phyloP scores from a whole-genome alignment of 208 protist species.

The Trypanosoma theileri region DNA sequence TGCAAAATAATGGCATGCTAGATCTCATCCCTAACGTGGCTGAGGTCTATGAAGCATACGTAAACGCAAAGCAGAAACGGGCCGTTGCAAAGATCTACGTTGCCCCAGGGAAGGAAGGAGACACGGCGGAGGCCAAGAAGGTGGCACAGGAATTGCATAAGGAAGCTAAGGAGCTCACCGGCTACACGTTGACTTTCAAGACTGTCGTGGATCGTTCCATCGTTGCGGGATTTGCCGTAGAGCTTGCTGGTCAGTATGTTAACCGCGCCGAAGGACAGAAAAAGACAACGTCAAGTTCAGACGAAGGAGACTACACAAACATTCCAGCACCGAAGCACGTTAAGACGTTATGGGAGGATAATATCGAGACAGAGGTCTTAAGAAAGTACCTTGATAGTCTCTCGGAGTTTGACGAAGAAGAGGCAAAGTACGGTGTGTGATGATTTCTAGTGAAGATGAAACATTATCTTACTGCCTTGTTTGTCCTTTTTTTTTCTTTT shows the following conservation, averaged over 20 bases:
- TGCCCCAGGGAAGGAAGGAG: conserved; percentile 56
- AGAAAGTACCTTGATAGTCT: conserved; percentile 86
- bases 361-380: conserved; percentile 86
- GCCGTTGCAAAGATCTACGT: conserved; percentile 85
- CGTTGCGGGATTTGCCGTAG: conserved; percentile 84
- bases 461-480: conserved; percentile 4
- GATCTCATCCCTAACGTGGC: conserved; percentile 80
- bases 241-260: conserved; percentile 79
- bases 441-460: not conserved
- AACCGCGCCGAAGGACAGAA: conserved; percentile 70
- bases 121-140: conserved; percentile 61
- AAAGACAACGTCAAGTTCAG: conserved; percentile 24
- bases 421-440: conserved; percentile 81
- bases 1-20: conserved; percentile 90
- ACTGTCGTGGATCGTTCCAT: conserved; percentile 84
- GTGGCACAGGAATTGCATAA: conserved; percentile 72
- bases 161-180: conserved; percentile 64
- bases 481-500: conserved; percentile 19
- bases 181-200: conserved; percentile 67
- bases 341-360: conserved; percentile 82
- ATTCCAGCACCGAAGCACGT: conserved; percentile 57
- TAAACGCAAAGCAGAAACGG: conserved; percentile 86
- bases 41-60: conserved; percentile 86
- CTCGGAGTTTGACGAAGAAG: conserved; percentile 81
- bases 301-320: conserved; percentile 84